phyloP scores from a whole-genome alignment of 208 protist species.

The Herpetomonas samuelpessoai region DNA sequence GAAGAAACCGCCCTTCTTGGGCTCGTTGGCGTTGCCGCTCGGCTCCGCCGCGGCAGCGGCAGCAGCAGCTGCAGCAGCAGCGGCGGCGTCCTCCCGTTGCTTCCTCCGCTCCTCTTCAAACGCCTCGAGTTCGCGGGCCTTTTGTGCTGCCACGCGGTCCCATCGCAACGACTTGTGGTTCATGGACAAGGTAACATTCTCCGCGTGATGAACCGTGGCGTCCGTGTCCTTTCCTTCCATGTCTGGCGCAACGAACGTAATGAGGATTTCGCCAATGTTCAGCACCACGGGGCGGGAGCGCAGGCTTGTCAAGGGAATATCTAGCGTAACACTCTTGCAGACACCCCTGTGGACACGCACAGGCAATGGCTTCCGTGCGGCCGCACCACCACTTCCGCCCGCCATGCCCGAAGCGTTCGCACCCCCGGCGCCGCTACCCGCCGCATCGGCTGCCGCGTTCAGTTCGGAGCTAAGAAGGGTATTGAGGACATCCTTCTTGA shows the following conservation, averaged over 20 bases:
- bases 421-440: not conserved
- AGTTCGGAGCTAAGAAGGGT: slow-evolving; percentile 32
- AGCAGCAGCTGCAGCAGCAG: slow-evolving; percentile 8
- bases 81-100: slow-evolving; percentile 27
- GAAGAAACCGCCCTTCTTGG: slow-evolving; percentile 47
- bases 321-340: slow-evolving; percentile 73
- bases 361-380: slow-evolving; percentile 14
- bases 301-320: slow-evolving; percentile 74
- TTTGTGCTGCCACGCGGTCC: slow-evolving; percentile 36
- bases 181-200: not conserved
- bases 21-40: not conserved
- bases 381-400: slow-evolving; percentile 6
- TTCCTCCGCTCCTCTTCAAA: slow-evolving; percentile 72
- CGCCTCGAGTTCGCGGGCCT: slow-evolving; percentile 54
- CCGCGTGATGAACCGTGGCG: not conserved
- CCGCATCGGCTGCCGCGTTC: slow-evolving; percentile 7
- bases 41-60: slow-evolving; percentile 9
- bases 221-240: not conserved
- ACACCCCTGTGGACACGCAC: slow-evolving; percentile 63
- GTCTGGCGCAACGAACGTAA: slow-evolving; percentile 36
- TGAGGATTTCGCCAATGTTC: slow-evolving; percentile 73
- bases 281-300: slow-evolving; percentile 80
- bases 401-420: not conserved
- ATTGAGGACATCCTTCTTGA: slow-evolving; percentile 64
- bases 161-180: slow-evolving; percentile 52